A percentile compares a stretch with the other conserved stretches of the same genome.
phyloP scores from a whole-genome alignment of 768 basidiomycete species.

The Naganishia vishniacii region DNA sequence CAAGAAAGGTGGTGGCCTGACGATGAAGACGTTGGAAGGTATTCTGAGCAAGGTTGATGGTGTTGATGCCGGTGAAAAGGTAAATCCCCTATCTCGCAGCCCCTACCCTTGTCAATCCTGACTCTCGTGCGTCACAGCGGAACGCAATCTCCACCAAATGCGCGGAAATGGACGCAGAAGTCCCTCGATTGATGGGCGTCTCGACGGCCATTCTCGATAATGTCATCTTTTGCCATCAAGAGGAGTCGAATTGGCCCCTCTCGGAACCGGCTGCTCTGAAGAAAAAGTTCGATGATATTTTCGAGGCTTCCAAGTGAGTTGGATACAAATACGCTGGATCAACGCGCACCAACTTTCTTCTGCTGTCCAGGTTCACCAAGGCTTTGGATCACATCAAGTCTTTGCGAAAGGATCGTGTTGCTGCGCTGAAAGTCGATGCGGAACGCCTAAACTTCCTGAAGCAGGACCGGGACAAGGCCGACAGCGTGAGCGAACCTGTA shows the following conservation, averaged over 20 bases:
- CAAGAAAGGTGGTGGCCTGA: slow-evolving; percentile 79
- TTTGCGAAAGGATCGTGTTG: slow-evolving; percentile 80
- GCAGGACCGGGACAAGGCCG: slow-evolving; percentile 76
- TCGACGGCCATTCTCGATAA: slow-evolving; percentile 98
- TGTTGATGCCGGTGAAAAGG: slow-evolving; percentile 67
- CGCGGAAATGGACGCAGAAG: slow-evolving; percentile 90
- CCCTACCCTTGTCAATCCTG: background rate
- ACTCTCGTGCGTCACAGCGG: slow-evolving; percentile 54
- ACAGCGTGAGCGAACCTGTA: slow-evolving; percentile 55
- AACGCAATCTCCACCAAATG: slow-evolving; percentile 93
- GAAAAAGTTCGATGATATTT: slow-evolving; percentile 99
- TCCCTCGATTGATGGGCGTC: slow-evolving; percentile 86
- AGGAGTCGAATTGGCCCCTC: slow-evolving; percentile 97
- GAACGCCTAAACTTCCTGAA: slow-evolving; percentile 72
- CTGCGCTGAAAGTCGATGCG: slow-evolving; percentile 88
- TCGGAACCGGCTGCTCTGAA: slow-evolving; percentile 83
- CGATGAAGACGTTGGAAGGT: slow-evolving; percentile 96
- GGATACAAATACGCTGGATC: slow-evolving; percentile 26
- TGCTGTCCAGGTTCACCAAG: slow-evolving; percentile 73
- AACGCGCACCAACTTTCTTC: background rate
- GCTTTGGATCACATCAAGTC: slow-evolving; percentile 86
- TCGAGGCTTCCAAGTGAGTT: slow-evolving; percentile 85
- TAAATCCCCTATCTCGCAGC: slow-evolving; percentile 48
- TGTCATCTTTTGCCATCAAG: slow-evolving; percentile 99
- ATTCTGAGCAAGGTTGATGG: slow-evolving; percentile 64